These are phyloP conservation scores for Flaveria bidentis DNA, from an alignment of 129 eudicot genomes.

Conservation along the genomic window DNA sequence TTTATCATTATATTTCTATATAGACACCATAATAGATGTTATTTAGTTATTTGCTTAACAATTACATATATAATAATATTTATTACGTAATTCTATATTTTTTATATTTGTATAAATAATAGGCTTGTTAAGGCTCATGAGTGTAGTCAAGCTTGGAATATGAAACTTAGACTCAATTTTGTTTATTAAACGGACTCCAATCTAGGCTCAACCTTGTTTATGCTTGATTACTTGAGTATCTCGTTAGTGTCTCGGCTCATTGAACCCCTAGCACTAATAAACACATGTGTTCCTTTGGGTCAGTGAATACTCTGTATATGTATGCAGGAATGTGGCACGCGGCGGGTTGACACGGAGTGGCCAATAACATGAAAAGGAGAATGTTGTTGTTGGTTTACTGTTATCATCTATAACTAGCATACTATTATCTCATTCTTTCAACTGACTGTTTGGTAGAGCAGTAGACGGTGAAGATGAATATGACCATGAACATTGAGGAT, in stretches of 20 bases:
- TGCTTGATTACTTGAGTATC: not conserved
- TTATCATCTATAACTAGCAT: constrained; percentile 25
- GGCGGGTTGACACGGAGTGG: constrained; percentile 63
- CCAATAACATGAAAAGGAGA: constrained; percentile 53
- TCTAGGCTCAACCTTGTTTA: not conserved
- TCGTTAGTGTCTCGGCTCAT: not conserved
- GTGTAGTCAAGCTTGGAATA: too few species aligned
- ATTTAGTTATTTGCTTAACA: too few species aligned
- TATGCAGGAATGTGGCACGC: constrained; percentile 65
- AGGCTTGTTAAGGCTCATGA: not conserved
- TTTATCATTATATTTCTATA: too few species aligned
- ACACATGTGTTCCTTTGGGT: not conserved
- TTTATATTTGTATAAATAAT: too few species aligned
- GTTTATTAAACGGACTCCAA: not conserved
- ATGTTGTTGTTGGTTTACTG: constrained; percentile 12
- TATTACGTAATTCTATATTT: too few species aligned
- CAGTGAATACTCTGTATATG: not conserved
- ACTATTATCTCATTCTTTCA: constrained; percentile 23
- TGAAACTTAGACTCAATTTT: not conserved
- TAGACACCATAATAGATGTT: too few species aligned
- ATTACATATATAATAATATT: too few species aligned
- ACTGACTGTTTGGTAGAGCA: constrained; percentile 30
- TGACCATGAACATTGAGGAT: constrained; percentile 23
- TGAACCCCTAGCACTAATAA: not conserved
- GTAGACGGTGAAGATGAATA: constrained; percentile 9